Conservation (phyloP, 305 asterid genomes). For the Plantago coronopus region DNA sequence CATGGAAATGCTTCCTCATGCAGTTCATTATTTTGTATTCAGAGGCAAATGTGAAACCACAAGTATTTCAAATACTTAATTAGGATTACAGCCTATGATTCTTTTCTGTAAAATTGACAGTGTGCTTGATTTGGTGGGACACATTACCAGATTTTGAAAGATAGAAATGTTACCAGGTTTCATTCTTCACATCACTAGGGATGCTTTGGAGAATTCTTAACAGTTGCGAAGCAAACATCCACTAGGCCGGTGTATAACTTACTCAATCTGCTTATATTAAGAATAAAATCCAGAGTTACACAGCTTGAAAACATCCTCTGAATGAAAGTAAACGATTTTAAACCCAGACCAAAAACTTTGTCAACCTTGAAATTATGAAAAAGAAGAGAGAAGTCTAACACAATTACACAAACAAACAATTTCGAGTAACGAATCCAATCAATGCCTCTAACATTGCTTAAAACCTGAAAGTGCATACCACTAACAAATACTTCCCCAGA, state of each 20-base stretch:
- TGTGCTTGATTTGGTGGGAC: too few species aligned
- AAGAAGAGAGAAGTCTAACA: background rate
- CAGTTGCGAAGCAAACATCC: slow-evolving; percentile 40
- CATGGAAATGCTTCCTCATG: too few species aligned
- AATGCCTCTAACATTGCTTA: background rate
- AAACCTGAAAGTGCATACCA: background rate
- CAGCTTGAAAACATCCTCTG: too few species aligned
- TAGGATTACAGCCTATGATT: too few species aligned
- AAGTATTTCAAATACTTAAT: too few species aligned
- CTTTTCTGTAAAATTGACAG: too few species aligned
- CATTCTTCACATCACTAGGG: slow-evolving; percentile 36
- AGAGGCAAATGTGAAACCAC: background rate
- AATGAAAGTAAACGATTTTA: too few species aligned
- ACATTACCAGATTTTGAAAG: background rate
- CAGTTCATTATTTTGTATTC: background rate
- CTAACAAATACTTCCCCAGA: background rate
- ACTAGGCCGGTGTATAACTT: slow-evolving; percentile 16
- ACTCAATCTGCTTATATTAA: slow-evolving; percentile 22
- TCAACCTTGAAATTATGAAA: background rate
- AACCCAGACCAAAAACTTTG: too few species aligned
- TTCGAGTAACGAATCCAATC: background rate
- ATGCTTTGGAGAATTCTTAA: slow-evolving; percentile 43
- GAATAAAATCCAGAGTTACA: slow-evolving; percentile 7
- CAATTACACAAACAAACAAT: slow-evolving; percentile 6
- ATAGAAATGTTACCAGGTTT: slow-evolving; percentile 32